phyloP scores from a whole-genome alignment of 805 yeast genomes.

The Lipomyces spencermartinsiae region DNA sequence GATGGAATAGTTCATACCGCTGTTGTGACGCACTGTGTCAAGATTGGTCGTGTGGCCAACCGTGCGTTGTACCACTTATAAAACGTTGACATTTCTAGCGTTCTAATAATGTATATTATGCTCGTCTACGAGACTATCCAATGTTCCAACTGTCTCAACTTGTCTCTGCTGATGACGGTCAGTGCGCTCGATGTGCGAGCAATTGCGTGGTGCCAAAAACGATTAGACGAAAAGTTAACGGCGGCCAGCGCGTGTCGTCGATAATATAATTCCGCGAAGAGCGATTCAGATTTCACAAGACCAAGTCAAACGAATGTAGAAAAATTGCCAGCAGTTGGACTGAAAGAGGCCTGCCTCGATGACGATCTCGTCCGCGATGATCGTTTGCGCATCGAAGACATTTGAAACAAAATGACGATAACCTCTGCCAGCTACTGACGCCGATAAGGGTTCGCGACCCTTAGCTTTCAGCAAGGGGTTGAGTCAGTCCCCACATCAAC shows the following conservation, averaged over 20 bases:
- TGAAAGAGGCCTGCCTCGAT: neutral
- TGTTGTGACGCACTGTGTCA: constrained; percentile 32
- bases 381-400: neutral
- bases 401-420: no score
- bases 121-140: neutral
- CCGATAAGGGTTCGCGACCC: neutral
- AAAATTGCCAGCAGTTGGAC: neutral
- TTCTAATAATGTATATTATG: neutral
- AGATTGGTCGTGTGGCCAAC: constrained; percentile 29
- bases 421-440: neutral
- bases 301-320: no score
- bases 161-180: neutral
- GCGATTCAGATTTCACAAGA: neutral
- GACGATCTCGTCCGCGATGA: neutral
- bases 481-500: neutral
- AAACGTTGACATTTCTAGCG: constrained; percentile 22
- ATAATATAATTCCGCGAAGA: neutral
- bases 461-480: no score
- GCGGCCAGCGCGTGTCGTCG: neutral
- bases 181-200: neutral
- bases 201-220: neutral
- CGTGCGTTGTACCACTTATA: constrained; percentile 32
- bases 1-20: constrained; percentile 16
- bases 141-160: neutral
- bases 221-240: no score